Base-by-base conservation (phyloP, 306 rosid species). In the Amphicarpaea edgeworthii region DNA sequence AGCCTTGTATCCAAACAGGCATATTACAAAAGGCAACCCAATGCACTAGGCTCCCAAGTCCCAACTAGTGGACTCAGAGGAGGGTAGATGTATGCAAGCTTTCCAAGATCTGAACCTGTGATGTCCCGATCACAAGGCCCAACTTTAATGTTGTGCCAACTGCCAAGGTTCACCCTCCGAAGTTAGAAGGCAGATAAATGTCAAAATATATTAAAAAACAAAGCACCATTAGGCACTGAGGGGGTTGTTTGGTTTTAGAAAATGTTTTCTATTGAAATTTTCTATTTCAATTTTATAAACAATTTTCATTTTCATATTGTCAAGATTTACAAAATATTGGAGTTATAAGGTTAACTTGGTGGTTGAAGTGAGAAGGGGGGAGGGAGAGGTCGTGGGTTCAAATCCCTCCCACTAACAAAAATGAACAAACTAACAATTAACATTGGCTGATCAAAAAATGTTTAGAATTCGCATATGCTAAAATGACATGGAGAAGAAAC, bases 401-500 rank as follows among this genome's bases (percentile, higher is more conserved):
- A n/a, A n/a, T n/a, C n/a, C n/a, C n/a, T n/a, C n/a, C n/a, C n/a
- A n/a, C n/a, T n/a, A n/a, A n/a, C n/a, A n/a, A n/a, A n/a, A n/a
- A n/a, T n/a, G n/a, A n/a, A n/a, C n/a, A n/a, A n/a, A n/a, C n/a
- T n/a, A n/a, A n/a, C n/a, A n/a, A n/a, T n/a, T n/a, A n/a, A n/a
- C n/a, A n/a, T n/a, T n/a, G n/a, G n/a, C n/a, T n/a, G n/a, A n/a
- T n/a, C n/a, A n/a, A n/a, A n/a, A n/a, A n/a, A n/a, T n/a, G n/a
- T n/a, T 42, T 53, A 58, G 14, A 58, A 55, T 19, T 12, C 23
- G 21, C 23, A 26, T 41, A 60, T 1, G 50, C 23, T 34, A 37
- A 72, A 72, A 64, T 43, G 32, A 28, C 37, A 30, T 30, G 37
- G 37, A 32, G 34, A 65, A 54, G 20, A 30, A 51, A 19, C 23